Conservation (phyloP, 805 yeast genomes). For the Cyberlindnera samutprakarnensis region DNA sequence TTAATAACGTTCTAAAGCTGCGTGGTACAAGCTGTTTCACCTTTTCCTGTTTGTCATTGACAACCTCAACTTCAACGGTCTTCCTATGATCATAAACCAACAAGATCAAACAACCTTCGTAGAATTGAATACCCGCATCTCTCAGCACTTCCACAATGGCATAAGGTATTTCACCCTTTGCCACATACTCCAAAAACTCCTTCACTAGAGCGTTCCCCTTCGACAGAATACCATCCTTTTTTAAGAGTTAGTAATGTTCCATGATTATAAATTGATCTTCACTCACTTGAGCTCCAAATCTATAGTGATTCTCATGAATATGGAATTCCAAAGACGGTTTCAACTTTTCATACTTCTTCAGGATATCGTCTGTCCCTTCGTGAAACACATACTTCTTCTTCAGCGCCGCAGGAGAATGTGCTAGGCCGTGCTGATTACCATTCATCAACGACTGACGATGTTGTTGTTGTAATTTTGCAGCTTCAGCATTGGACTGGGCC, state of each 20-base stretch:
- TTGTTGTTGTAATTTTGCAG: conserved; percentile 19
- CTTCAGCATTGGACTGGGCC: conserved; percentile 16
- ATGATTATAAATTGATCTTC: not conserved
- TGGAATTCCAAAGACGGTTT: conserved; percentile 85
- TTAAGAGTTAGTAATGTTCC: conserved; percentile 1
- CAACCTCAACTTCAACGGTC: conserved; percentile 11
- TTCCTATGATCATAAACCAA: conserved; percentile 84
- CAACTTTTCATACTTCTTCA: conserved; percentile 67
- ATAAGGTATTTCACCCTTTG: conserved; percentile 78
- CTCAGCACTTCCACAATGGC: conserved; percentile 83
- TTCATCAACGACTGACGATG: conserved; percentile 23
- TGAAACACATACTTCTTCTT: conserved; percentile 46
- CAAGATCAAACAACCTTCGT: conserved; percentile 84
- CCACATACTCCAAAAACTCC: conserved; percentile 72
- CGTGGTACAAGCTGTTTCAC: conserved; percentile 37
- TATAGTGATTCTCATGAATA: conserved; percentile 83
- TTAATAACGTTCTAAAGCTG: conserved; percentile 66
- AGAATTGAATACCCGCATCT: conserved; percentile 77
- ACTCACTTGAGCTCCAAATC: conserved; percentile 70
- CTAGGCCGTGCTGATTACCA: conserved; percentile 24
- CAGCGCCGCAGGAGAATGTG: conserved; percentile 22
- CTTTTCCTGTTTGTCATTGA: conserved; percentile 4
- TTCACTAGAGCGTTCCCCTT: conserved; percentile 70
- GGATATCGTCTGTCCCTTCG: conserved; percentile 63
- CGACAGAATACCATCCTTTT: conserved; percentile 69